Percentiles rank a stretch among this genome's conserved stretches.
These are phyloP conservation scores for Arthroderma uncinatum DNA, from an alignment of 2,329 filamentous ascomycete species.

Conservation along the genomic window DNA sequence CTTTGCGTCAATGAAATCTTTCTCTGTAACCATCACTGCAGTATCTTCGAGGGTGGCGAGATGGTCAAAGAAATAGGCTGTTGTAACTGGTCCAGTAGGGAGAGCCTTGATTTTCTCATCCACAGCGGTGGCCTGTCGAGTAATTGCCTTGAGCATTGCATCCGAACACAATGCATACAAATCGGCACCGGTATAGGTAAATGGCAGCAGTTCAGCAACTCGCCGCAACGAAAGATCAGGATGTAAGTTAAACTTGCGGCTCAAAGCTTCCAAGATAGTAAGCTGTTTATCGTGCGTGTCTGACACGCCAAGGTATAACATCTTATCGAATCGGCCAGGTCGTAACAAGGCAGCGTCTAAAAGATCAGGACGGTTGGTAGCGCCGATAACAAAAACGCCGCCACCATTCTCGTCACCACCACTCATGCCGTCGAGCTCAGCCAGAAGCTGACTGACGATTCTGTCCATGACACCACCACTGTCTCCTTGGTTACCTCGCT, in stretches of 20 bases:
- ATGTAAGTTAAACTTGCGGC: conserved; percentile 82
- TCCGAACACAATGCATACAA: conserved; percentile 96
- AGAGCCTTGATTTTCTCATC: conserved; percentile 69
- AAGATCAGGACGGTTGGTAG: conserved; percentile 97
- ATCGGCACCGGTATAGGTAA: conserved; percentile 95
- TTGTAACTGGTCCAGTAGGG: conserved; percentile 52
- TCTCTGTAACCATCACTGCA: conserved; percentile 75
- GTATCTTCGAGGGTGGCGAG: conserved; percentile 71
- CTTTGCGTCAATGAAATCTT: conserved; percentile 74
- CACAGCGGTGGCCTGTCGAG: conserved; percentile 70
- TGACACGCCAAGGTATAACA: conserved; percentile 92
- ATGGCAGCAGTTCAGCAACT: conserved; percentile 68
- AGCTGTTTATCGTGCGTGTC: conserved; percentile 95
- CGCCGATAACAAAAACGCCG: conserved; percentile 99
- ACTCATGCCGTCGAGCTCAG: conserved; percentile 96
- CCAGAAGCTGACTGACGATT: conserved; percentile 98
- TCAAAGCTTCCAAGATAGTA: conserved; percentile 86
- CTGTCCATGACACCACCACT: conserved; percentile 96
- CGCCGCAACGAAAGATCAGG: conserved; percentile 63
- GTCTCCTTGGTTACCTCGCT: conserved; percentile 91
- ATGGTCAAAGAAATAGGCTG: conserved; percentile 94
- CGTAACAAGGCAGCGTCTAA: conserved; percentile 95
- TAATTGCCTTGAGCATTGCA: conserved; percentile 97
- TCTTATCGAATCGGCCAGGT: conserved; percentile 94
- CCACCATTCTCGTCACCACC: conserved; percentile 90